Base-by-base conservation (phyloP, 345 rosid genomes). In the Erodium maritimum region DNA sequence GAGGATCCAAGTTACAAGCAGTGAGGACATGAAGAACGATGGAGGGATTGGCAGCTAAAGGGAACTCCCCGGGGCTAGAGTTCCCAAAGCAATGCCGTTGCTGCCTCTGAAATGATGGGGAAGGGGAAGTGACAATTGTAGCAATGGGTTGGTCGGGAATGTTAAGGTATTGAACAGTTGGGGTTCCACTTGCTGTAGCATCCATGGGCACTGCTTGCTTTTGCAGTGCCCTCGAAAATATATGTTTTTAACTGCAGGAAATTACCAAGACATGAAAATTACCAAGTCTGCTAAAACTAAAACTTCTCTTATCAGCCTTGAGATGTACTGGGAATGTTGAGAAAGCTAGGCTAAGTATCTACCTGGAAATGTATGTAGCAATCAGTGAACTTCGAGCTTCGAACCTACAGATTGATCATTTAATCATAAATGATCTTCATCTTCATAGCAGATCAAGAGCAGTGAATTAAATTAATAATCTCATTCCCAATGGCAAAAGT, bases 21-120 rank as follows among this genome's bases (percentile, higher is more conserved):
- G 99, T 90, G 21, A 93, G 91, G 67, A 93, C 87, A 72, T 93
- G 90, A 61, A 93, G 97, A 25, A 90, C 86, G 66, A 93, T 83
- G 54, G 96, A 90, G 37, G 99, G 99, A 57, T 62, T 93, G 17
- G 95, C 87, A 69, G 99, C 96, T 69, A 94, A 74, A 20, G 99
- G 99, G 73, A 94, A 94, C 59, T 94, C 99, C 70, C 99, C 99
- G 17, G 99, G 96, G 50, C 65, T 66, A 24, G 88, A 79, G 65
- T 87, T 86, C 73, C 97, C 97, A 21, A 75, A 82, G 70, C 90
- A 82, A 67, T 82, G 97, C 0, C 91, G 91, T 19, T 74, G 84
- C 55, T 78, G 85, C 54, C 97, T 75, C 52, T 78, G 94, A 69
- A 75, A 79, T 61, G 80, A 65, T 6, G 81, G 58, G 34, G 72